phyloP scores from a whole-genome alignment of 129 eudicot species.

The Erigeron canadensis region DNA sequence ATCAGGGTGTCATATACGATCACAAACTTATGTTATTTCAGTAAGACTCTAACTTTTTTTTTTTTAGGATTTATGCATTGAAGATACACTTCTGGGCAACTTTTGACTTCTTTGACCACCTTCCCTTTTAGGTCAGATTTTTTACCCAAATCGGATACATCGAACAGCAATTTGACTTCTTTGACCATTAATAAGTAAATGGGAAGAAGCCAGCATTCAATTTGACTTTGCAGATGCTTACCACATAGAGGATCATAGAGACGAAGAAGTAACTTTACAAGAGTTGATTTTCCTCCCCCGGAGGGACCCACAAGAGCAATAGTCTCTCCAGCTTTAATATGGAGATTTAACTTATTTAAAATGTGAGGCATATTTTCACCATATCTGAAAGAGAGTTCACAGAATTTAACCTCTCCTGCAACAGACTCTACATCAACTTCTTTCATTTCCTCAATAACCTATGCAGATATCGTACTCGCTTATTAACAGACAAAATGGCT shows the following conservation, averaged over 20 bases:
- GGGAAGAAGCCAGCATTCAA: not conserved
- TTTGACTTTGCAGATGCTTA: slow-evolving; percentile 24
- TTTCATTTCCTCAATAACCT: slow-evolving; percentile 68
- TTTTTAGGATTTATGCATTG: not conserved
- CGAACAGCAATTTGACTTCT: too few relatives aligned
- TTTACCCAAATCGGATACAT: too few relatives aligned
- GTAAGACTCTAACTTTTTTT: too few relatives aligned
- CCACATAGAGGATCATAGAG: slow-evolving; percentile 86
- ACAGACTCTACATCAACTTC: slow-evolving; percentile 58
- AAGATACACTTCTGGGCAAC: not conserved
- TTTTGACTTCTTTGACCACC: not conserved
- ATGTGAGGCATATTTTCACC: slow-evolving; percentile 53
- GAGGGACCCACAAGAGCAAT: slow-evolving; percentile 96
- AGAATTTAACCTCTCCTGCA: slow-evolving; percentile 69
- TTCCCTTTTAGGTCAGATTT: not conserved
- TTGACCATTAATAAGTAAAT: not conserved
- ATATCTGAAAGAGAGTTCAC: slow-evolving; percentile 63
- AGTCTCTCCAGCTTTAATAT: slow-evolving; percentile 87
- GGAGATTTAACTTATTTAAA: slow-evolving; percentile 60
- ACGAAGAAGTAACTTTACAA: slow-evolving; percentile 88
- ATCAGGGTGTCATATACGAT: too few relatives aligned
- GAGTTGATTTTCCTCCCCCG: slow-evolving; percentile 97
- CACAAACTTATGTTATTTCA: not conserved
- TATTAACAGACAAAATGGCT: not conserved
- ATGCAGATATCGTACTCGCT: slow-evolving; percentile 9